These are phyloP conservation scores for Setomelanomma holmii DNA, from an alignment of 2,329 filamentous ascomycete species.

Conservation along the genomic window DNA sequence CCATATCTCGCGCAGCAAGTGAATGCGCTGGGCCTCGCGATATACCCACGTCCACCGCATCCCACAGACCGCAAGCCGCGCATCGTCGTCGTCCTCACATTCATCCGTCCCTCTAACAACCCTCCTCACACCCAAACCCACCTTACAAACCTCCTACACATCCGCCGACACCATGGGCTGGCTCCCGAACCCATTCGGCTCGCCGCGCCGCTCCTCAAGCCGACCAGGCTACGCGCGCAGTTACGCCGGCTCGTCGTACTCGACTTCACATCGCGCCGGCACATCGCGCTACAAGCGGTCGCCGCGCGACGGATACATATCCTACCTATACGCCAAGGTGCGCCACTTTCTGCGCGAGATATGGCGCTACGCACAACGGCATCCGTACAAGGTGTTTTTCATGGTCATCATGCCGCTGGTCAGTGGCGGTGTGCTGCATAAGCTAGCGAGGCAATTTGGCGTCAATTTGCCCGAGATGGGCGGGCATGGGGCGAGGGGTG, in stretches of 20 bases:
- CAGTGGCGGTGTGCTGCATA: conserved; percentile 80
- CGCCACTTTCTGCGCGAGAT: conserved; percentile 82
- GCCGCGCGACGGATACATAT: conserved; percentile 79
- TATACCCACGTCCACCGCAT: conserved; percentile 24
- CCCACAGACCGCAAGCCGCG: conserved; percentile 16
- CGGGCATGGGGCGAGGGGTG: conserved; percentile 31
- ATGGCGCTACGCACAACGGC: conserved; percentile 78
- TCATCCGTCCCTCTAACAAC: conserved; percentile 5
- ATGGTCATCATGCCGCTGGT: conserved; percentile 87
- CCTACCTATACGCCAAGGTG: conserved; percentile 75
- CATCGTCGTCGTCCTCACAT: neutral
- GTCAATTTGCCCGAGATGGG: conserved; percentile 71
- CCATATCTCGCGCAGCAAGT: conserved; percentile 5
- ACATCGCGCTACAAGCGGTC: conserved; percentile 76
- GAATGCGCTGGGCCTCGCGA: conserved; percentile 25
- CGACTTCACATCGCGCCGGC: conserved; percentile 40
- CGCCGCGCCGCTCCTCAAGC: conserved; percentile 28
- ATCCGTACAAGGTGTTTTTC: conserved; percentile 90
- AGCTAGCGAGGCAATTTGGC: conserved; percentile 79
- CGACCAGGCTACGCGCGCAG: conserved; percentile 41
- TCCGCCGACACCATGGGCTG: conserved; percentile 40
- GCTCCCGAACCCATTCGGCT: conserved; percentile 42
- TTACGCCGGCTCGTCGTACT: conserved; percentile 40
- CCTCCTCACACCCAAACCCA: conserved; percentile 17
- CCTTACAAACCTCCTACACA: conserved; percentile 1